phyloP scores from a whole-genome alignment of 805 yeast genomes.

The Isabelozyma pseudorhagii region DNA sequence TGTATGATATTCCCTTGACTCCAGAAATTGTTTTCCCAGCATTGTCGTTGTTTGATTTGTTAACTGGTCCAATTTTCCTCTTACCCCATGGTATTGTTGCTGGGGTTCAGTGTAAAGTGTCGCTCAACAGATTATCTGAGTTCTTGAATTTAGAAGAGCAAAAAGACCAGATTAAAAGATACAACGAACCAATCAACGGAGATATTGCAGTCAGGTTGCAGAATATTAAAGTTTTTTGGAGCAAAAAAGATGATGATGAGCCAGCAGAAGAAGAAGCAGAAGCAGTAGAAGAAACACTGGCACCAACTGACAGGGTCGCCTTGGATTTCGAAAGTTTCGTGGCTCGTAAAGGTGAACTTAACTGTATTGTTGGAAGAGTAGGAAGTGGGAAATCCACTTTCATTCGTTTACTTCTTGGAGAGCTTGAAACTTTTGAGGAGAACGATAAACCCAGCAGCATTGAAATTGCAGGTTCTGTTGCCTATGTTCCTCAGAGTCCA shows the following conservation, averaged over 20 bases:
- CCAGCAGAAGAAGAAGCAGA: slow-evolving; percentile 5
- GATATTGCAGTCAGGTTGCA: slow-evolving; percentile 16
- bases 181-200: slow-evolving; percentile 7
- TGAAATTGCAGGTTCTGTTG: slow-evolving; percentile 29
- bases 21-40: slow-evolving; percentile 31
- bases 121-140: slow-evolving; percentile 20
- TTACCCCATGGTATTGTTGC: slow-evolving; percentile 19
- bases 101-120: slow-evolving; percentile 18
- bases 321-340: slow-evolving; percentile 27
- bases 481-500: slow-evolving; percentile 39
- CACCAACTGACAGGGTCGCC: slow-evolving; percentile 16
- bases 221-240: slow-evolving; percentile 20
- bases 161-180: slow-evolving; percentile 11
- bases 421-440: slow-evolving; percentile 15
- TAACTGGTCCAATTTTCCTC: slow-evolving; percentile 21
- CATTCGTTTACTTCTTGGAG: slow-evolving; percentile 33
- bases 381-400: slow-evolving; percentile 41
- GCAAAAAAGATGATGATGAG: slow-evolving; percentile 3
- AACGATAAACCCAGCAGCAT: slow-evolving; percentile 7
- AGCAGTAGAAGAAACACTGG: slow-evolving; percentile 6
- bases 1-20: slow-evolving; percentile 18
- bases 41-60: slow-evolving; percentile 23
- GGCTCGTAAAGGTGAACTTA: slow-evolving; percentile 32
- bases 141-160: slow-evolving; percentile 22
- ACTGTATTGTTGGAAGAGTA: slow-evolving; percentile 41